phyloP scores from a whole-genome alignment of 768 basidiomycete genomes.

The Termitomyces sp. region DNA sequence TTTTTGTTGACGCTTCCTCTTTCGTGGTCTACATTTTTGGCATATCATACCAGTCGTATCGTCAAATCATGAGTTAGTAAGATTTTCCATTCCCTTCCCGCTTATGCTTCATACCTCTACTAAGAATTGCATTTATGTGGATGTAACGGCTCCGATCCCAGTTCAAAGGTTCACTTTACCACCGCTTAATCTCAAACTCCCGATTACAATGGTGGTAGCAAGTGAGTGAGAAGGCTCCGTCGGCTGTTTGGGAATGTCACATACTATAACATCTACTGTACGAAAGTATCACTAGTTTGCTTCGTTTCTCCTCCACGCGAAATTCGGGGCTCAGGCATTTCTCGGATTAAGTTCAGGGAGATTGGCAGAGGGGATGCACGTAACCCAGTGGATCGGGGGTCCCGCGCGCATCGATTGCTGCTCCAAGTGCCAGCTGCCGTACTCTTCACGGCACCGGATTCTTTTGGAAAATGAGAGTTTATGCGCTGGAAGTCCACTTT shows the following conservation, averaged over 20 bases:
- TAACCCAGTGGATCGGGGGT: background rate
- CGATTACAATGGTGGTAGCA: background rate
- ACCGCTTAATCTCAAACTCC: background rate
- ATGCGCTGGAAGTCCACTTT: background rate
- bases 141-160: background rate
- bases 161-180: background rate
- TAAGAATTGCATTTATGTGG: background rate
- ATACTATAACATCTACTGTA: background rate
- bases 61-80: too few relatives aligned
- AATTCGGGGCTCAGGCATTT: background rate
- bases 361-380: background rate
- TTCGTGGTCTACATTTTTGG: background rate
- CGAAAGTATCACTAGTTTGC: background rate
- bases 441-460: background rate
- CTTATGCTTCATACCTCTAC: background rate
- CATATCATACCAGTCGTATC: background rate
- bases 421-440: background rate
- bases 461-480: background rate
- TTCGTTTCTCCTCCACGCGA: background rate
- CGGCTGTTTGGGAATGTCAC: background rate
- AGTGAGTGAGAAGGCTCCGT: background rate
- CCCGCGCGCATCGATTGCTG: background rate
- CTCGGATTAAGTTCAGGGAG: background rate
- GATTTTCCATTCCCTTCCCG: too few relatives aligned
- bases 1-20: background rate